Base-by-base conservation (phyloP, 495 filamentous ascomycete species). In the Evernia prunastri region DNA sequence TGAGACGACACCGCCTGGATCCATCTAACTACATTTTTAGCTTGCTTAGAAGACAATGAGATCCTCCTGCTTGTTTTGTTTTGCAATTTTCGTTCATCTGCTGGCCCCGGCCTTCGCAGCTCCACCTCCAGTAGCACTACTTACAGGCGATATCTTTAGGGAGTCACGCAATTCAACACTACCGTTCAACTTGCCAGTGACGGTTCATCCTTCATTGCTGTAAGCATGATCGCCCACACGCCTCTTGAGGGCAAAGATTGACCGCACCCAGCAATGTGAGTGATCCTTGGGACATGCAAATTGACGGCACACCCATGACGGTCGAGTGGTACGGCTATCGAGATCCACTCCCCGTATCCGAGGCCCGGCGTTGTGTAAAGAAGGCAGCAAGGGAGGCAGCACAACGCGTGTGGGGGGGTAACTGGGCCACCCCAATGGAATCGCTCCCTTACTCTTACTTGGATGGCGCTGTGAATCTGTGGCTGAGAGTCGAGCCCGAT, bases 311-410 rank as follows among this genome's bases (percentile, higher is more conserved):
- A 51, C 23, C n/a, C 4, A 49, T 49, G 13, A 49, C 45, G 1
- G 12, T 49, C 45, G 45, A 49, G 45, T 49, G 45, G 45, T 49
- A 49, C 45, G 45, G 45, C 45, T 49, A 25, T 4, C 45, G 45
- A 49, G 45, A 49, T 5, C 45, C 45, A 11, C 23, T 49, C 7
- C 45, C 45, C n/a, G 45, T 49, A 10, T 13, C n/a, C 23, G 23
- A 49, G 23, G 10, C 10, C 45, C 2, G 25, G n/a, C 6, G 1
- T 13, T 49, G 45, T 49, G 8, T 49, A 12, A 20, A 4, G 10
- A 49, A 49, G 45, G 45, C 45, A 13, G 10, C 10, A 25, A 3
- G 0, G 2, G 23, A 49, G 12, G 23, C 10, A 25, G 20, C n/a
- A 49, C 8, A 49, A 13, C 45, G 23, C 13, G n/a, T 25, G 23